A percentile compares a stretch with the other conserved stretches of the same genome.
Evolutionary conservation across 257 asterid species (phyloP).

Genomic region (Solanum peruvianum): DNA sequence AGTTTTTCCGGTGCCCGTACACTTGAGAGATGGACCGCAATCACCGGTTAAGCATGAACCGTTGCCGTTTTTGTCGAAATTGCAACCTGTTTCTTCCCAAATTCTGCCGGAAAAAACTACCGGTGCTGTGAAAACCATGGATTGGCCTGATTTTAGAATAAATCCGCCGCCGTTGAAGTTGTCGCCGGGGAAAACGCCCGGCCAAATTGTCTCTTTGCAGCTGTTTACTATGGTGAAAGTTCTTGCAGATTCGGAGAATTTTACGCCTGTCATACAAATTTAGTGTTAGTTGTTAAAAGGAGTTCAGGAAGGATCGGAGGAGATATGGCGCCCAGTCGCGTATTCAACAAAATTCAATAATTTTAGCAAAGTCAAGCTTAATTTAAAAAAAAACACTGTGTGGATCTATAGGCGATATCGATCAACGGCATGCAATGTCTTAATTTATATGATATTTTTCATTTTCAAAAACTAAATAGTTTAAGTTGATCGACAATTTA

Average conservation of each 20-base stretch:
- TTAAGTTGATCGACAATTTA: too few relatives aligned
- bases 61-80: constrained; percentile 55
- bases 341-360: background rate
- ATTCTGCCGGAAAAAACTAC: constrained; percentile 71
- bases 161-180: constrained; percentile 75
- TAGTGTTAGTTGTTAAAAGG: background rate
- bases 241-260: constrained; percentile 39
- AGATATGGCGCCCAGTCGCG: background rate
- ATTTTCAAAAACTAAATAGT: accelerated
- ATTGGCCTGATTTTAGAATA: constrained; percentile 43
- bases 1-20: constrained; percentile 51
- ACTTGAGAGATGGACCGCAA: constrained; percentile 59
- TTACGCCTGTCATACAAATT: constrained; percentile 18
- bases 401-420: too few relatives aligned
- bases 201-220: constrained; percentile 88
- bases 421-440: too few relatives aligned
- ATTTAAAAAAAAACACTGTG: too few relatives aligned
- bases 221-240: constrained; percentile 63
- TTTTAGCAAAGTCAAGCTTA: too few relatives aligned
- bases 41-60: constrained; percentile 71
- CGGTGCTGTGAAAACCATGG: constrained; percentile 53
- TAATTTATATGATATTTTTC: too few relatives aligned
- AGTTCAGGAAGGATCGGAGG: background rate
- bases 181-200: constrained; percentile 66
- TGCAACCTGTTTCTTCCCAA: constrained; percentile 91